phyloP scores from a whole-genome alignment of 2,329 filamentous ascomycete genomes.

The Annulohypoxylon truncatum region DNA sequence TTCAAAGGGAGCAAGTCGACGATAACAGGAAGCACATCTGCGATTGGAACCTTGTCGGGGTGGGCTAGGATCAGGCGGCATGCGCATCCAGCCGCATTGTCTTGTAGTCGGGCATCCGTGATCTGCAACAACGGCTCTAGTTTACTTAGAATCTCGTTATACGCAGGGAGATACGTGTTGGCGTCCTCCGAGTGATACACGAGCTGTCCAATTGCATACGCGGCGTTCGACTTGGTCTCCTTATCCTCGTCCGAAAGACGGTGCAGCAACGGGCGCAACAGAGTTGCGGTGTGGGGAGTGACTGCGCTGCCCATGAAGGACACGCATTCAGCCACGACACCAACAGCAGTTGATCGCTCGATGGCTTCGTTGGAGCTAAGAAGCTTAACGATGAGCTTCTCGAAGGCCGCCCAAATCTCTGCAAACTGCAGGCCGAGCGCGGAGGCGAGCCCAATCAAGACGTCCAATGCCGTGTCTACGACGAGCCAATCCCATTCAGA shows the following conservation, averaged over 20 bases:
- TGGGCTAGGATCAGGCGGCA: slow-evolving; percentile 92
- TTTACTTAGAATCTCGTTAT: slow-evolving; percentile 82
- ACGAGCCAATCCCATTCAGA: slow-evolving; percentile 99
- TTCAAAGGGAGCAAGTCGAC: slow-evolving; percentile 84
- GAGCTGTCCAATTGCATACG: slow-evolving; percentile 88
- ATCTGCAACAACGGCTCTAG: slow-evolving; percentile 86
- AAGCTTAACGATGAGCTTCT: slow-evolving; percentile 90
- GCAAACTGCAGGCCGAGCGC: slow-evolving; percentile 84
- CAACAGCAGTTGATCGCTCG: slow-evolving; percentile 90
- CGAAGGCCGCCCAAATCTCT: slow-evolving; percentile 95
- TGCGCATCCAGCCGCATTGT: slow-evolving; percentile 93
- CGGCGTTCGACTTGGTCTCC: slow-evolving; percentile 94
- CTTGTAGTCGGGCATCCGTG: slow-evolving; percentile 82
- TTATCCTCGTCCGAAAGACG: slow-evolving; percentile 89
- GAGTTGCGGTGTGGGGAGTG: slow-evolving; percentile 79
- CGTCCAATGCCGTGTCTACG: slow-evolving; percentile 92
- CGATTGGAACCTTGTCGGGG: slow-evolving; percentile 82
- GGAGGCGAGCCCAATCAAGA: slow-evolving; percentile 83
- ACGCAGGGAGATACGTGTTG: slow-evolving; percentile 78
- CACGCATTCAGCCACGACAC: slow-evolving; percentile 90
- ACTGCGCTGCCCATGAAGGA: slow-evolving; percentile 85
- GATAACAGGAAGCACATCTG: slow-evolving; percentile 83
- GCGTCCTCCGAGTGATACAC: slow-evolving; percentile 82
- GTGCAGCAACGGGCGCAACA: slow-evolving; percentile 85
- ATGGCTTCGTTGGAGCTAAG: slow-evolving; percentile 86